Conservation (phyloP, 2,329 filamentous ascomycete species). For the Tolypocladium cylindrosporum region DNA sequence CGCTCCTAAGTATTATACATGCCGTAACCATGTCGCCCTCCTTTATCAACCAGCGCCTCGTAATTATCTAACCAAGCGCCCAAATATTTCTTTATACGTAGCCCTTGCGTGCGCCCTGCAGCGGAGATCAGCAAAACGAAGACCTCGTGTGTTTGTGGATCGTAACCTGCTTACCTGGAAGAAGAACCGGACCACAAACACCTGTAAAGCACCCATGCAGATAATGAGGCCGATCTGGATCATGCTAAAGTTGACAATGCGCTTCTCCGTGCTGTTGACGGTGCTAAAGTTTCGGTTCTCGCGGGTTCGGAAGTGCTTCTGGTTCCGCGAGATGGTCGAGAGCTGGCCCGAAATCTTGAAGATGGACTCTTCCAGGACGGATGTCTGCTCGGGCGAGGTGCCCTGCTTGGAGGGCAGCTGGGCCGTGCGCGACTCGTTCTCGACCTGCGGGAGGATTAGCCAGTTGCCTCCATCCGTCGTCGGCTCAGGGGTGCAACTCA, state of each 20-base stretch:
- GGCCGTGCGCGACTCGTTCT: conserved; percentile 70
- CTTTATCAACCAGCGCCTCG: neutral
- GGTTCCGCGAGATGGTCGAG: conserved; percentile 89
- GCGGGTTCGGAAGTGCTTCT: conserved; percentile 98
- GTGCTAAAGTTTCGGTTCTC: conserved; percentile 99
- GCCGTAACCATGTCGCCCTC: neutral
- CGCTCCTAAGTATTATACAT: neutral
- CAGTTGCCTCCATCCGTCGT: too few relatives aligned
- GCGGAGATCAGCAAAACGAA: conserved; percentile 5
- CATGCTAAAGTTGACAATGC: conserved; percentile 96
- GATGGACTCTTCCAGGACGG: conserved; percentile 82
- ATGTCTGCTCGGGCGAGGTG: conserved; percentile 79
- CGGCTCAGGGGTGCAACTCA: conserved; percentile 3
- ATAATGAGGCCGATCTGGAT: conserved; percentile 88
- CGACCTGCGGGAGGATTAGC: conserved; percentile 49
- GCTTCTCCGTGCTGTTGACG: conserved; percentile 85
- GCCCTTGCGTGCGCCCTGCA: conserved; percentile 55
- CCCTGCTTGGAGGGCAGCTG: conserved; percentile 82
- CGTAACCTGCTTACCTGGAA: conserved; percentile 59
- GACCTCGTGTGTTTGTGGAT: neutral
- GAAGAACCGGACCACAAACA: conserved; percentile 97
- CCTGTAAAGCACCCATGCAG: conserved; percentile 90
- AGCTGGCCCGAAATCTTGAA: conserved; percentile 90
- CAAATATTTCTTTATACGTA: conserved; percentile 44
- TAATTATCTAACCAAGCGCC: neutral